phyloP scores from a whole-genome alignment of 2,329 filamentous ascomycete genomes.

The Ceratocystiopsis brevicomis region DNA sequence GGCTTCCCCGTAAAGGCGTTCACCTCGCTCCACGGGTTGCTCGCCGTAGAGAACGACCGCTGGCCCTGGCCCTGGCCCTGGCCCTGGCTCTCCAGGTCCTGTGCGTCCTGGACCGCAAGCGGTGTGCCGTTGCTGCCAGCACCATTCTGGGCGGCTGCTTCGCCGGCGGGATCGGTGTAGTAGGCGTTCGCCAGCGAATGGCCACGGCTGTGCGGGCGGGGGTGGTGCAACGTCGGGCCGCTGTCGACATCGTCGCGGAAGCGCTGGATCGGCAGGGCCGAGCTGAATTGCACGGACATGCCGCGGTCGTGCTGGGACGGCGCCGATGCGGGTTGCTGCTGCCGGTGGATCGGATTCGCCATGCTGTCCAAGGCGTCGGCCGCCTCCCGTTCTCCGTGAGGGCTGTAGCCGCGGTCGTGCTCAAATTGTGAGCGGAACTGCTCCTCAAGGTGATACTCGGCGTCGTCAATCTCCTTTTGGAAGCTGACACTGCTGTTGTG shows the following conservation, averaged over 20 bases:
- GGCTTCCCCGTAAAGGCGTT: conserved; percentile 20
- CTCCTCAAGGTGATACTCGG: conserved; percentile 69
- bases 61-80: conserved; percentile 12
- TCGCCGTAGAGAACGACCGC: conserved; percentile 34
- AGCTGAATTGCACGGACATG: conserved; percentile 26
- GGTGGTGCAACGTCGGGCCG: conserved; percentile 46
- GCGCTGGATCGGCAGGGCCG: conserved; percentile 22
- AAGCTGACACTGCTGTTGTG: conserved; percentile 62
- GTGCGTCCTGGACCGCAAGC: conserved; percentile 24
- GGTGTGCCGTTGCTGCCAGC: conserved; percentile 32
- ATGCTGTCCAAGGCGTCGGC: conserved; percentile 7
- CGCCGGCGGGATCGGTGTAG: conserved; percentile 31
- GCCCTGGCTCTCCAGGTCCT: too few relatives aligned
- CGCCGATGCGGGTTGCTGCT: too few relatives aligned
- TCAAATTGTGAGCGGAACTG: conserved; percentile 62
- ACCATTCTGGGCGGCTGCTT: too few relatives aligned
- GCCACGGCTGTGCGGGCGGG: conserved; percentile 53
- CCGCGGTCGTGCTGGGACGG: conserved; percentile 14
- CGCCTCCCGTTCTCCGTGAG: conserved; percentile 29
- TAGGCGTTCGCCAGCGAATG: conserved; percentile 53
- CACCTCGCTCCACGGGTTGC: conserved; percentile 44
- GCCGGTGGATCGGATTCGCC: conserved; percentile 7
- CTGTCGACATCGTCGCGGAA: conserved; percentile 35
- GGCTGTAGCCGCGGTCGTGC: conserved; percentile 53
- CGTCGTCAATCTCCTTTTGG: conserved; percentile 69